Evolutionary conservation across 2,329 filamentous ascomycete genomes (phyloP).

Genomic region (Nemania sp.): DNA sequence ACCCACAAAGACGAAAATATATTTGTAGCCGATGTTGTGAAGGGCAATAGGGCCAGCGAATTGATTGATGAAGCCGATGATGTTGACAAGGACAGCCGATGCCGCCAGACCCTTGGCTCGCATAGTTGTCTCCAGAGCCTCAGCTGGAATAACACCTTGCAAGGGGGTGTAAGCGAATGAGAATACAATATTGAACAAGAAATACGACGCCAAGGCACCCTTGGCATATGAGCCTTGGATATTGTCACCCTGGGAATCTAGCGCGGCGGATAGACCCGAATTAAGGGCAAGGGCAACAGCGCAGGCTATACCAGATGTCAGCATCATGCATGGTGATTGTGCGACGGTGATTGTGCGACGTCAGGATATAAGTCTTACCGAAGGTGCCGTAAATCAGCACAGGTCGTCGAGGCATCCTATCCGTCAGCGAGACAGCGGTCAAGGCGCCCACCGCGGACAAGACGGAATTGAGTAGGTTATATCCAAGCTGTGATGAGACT

Average conservation of each 20-base stretch:
- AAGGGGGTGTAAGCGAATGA: slow-evolving; percentile 55
- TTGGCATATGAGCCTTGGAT: slow-evolving; percentile 45
- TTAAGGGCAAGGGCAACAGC: slow-evolving; percentile 49
- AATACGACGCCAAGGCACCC: slow-evolving; percentile 51
- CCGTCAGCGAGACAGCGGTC: slow-evolving; percentile 47
- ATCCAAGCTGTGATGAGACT: slow-evolving; percentile 46
- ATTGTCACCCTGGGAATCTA: slow-evolving; percentile 38
- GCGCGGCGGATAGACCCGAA: slow-evolving; percentile 47
- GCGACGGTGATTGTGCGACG: neutral
- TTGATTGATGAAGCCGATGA: slow-evolving; percentile 53
- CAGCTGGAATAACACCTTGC: slow-evolving; percentile 51
- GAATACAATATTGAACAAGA: slow-evolving; percentile 54
- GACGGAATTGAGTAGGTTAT: slow-evolving; percentile 52
- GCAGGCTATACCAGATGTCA: slow-evolving; percentile 39
- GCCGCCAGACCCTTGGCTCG: slow-evolving; percentile 52
- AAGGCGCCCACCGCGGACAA: slow-evolving; percentile 51
- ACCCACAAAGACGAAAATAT: slow-evolving; percentile 52
- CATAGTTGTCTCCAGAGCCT: slow-evolving; percentile 52
- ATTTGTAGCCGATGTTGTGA: slow-evolving; percentile 47
- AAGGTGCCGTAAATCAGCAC: slow-evolving; percentile 51
- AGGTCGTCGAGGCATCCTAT: slow-evolving; percentile 51
- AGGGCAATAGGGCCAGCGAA: slow-evolving; percentile 52
- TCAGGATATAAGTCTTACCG: slow-evolving; percentile 27
- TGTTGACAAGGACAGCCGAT: slow-evolving; percentile 49
- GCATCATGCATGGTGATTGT: neutral